Base-by-base conservation (phyloP, 225 moss, liverwort and hornwort genomes). In the Thuidium tamariscinum region DNA sequence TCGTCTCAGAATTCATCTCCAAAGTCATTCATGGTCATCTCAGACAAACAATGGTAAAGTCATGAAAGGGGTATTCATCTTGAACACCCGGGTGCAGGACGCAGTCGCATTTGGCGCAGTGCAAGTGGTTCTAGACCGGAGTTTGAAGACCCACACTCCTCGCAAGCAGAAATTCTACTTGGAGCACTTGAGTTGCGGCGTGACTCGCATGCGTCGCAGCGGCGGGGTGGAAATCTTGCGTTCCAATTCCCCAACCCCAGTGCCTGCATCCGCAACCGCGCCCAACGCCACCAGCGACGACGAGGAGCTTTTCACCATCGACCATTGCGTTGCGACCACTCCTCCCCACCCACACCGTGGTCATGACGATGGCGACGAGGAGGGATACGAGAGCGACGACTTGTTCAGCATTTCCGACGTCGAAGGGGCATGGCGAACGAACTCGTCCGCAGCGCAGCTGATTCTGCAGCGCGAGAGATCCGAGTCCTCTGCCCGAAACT, bases 261-360 rank as follows among this genome's bases (percentile, higher is more conserved):
- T 49, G 71, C 18, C 36, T 44, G 19, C 79, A 7, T 62, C 84
- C 25, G 32, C 64, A 22, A 34, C 83, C 52, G 32, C 68, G 8
- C 18, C 52, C 23, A 30, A 39, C 23, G 19, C 83, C 60, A 73
- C 44, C 27, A 52, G 67, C 67, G 61, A 81, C 65, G 88, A 89
- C 9, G 91, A 92, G 60, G 93, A 93, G 82, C 89, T 93, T 76
- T 93, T 93, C 89, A 91, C 88, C 60, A 91, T 93, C 64, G 81
- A 89, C 70, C 92, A 89, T 32, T 72, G 68, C 66, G 44, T 84
- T 39, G 64, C 52, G 29, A 29, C 22, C 8, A 37, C 63, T 34
- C 64, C 75, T 26, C 20, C 49, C 14, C 75, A 20, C 64, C 21
- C 63, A 27, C 26, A 74, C 64, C 22, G 26, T 66, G 13, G 27